phyloP scores from a whole-genome alignment of 345 rosid genomes.

The Sonneratia alba region DNA sequence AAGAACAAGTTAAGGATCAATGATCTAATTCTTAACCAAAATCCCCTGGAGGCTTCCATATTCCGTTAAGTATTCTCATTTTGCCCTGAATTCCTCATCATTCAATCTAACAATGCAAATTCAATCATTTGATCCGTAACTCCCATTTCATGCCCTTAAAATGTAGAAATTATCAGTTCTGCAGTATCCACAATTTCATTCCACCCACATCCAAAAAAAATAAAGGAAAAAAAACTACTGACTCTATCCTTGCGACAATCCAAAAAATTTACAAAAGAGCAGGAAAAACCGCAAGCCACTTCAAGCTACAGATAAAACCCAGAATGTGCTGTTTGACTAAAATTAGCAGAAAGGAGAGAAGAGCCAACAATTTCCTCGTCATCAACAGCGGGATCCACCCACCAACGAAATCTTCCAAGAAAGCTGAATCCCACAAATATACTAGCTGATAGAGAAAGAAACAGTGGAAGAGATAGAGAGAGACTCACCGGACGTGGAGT shows the following conservation, averaged over 20 bases:
- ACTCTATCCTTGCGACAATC: neutral
- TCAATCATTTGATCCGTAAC: neutral
- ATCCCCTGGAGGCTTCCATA: neutral
- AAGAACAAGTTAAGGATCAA: neutral
- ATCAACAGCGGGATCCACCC: neutral
- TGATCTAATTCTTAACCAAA: neutral
- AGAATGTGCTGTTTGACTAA: neutral
- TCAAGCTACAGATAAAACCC: neutral
- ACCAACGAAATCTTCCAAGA: neutral
- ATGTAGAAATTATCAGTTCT: neutral
- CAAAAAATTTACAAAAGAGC: neutral
- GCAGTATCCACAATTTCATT: neutral
- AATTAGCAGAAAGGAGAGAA: neutral
- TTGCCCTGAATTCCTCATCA: neutral
- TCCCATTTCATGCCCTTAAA: neutral
- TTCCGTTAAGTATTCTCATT: neutral
- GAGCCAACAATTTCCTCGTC: neutral
- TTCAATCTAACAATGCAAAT: neutral
- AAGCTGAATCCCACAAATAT: neutral
- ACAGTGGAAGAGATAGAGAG: neutral
- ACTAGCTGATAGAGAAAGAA: neutral
- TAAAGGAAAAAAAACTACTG: neutral
- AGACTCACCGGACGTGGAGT: conserved; percentile 26
- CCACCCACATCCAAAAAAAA: neutral
- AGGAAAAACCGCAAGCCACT: neutral